Percentiles rank a stretch among this genome's conserved stretches.
Evolutionary conservation across 495 filamentous ascomycete species (phyloP).

Genomic region (Chlorociboria aeruginascens): DNA sequence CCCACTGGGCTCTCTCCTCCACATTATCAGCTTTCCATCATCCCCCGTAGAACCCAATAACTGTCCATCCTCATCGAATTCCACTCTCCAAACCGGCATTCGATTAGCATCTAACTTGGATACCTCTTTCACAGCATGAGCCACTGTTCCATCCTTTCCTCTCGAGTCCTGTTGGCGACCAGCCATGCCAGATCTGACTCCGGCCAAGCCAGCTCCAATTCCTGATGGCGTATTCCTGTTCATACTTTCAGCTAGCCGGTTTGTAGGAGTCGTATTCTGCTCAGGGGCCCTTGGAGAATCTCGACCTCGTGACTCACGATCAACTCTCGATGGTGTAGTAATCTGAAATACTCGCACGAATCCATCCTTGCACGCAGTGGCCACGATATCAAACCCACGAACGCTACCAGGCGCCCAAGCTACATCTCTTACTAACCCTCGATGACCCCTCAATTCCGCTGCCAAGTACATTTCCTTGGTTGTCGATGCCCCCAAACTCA

Average conservation of each 20-base stretch:
- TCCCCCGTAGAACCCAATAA: constrained; percentile 47
- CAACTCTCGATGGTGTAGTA: constrained; percentile 37
- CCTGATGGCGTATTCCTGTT: constrained; percentile 28
- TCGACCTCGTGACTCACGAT: constrained; percentile 3
- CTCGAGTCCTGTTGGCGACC: constrained; percentile 20
- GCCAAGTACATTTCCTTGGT: constrained; percentile 65
- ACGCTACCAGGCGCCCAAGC: constrained; percentile 87
- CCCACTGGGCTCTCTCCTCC: constrained; percentile 40
- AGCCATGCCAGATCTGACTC: constrained; percentile 28
- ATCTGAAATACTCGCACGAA: constrained; percentile 76
- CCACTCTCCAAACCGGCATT: constrained; percentile 47
- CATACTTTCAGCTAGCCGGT: constrained; percentile 9
- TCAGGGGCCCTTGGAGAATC: constrained; percentile 14
- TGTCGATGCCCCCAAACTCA: constrained; percentile 32
- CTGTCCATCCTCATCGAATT: constrained; percentile 49
- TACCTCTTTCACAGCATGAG: constrained; percentile 34
- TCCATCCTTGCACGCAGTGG: constrained; percentile 87
- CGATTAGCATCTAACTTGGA: constrained; percentile 40
- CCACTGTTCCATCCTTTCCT: constrained; percentile 28
- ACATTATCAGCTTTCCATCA: constrained; percentile 47
- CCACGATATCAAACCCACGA: constrained; percentile 77
- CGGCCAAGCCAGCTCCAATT: constrained; percentile 48
- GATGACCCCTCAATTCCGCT: constrained; percentile 56
- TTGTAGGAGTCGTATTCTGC: constrained; percentile 7
- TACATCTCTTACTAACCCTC: constrained; percentile 74